Conservation (phyloP, 257 asterid species). For the Solanum piurae region DNA sequence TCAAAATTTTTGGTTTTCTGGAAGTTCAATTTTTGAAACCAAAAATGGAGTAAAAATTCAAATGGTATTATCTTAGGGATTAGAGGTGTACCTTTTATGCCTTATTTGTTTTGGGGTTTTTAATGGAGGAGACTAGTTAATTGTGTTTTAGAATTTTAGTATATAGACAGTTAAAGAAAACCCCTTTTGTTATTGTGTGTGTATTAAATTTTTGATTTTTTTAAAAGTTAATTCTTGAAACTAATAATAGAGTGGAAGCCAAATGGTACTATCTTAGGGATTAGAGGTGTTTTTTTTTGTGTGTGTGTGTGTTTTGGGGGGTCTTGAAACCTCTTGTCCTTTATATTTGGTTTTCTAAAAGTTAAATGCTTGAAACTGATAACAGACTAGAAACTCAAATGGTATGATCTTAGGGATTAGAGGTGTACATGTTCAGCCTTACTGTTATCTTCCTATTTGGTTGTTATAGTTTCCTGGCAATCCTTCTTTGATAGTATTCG, state of each 20-base stretch:
- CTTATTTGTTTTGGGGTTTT: not conserved
- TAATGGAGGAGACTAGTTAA: too few species aligned
- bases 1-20: not conserved
- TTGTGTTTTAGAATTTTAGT: not conserved
- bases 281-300: not conserved
- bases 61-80: not conserved
- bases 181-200: not conserved
- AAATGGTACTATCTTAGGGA: not conserved
- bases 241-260: not conserved
- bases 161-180: not conserved
- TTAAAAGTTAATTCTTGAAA: not conserved
- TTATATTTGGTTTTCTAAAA: not conserved
- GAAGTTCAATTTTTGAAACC: not conserved
- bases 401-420: not conserved
- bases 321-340: not conserved
- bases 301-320: not conserved
- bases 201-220: not conserved
- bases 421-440: not conserved
- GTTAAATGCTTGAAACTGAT: not conserved
- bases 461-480: not conserved
- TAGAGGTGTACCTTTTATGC: not conserved
- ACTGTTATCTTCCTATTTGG: not conserved
- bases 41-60: not conserved
- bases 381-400: not conserved
- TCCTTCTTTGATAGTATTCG: not conserved